These are phyloP conservation scores for Basidiobolus meristosporus DNA, from an alignment of 371 early-diverging fungal species.

Conservation along the genomic window DNA sequence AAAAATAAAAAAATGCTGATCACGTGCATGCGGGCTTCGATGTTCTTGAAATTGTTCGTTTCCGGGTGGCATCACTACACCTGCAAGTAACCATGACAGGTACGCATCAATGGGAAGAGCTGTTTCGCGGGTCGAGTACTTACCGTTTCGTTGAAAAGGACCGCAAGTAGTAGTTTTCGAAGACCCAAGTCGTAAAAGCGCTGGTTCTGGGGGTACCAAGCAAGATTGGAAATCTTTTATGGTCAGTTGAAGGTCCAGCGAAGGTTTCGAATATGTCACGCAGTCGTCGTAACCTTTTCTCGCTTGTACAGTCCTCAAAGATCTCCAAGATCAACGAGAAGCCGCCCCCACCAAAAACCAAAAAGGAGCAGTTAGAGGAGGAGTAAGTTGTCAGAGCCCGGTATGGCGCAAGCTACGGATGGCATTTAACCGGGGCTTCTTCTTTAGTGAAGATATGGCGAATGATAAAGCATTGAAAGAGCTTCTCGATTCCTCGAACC, in stretches of 20 bases:
- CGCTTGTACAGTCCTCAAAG: conserved; percentile 8
- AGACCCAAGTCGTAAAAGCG: conserved; percentile 1
- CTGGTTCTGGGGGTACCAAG: not conserved
- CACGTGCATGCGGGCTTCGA: no score
- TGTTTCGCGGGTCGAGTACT: no score
- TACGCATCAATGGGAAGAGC: no score
- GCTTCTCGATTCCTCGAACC: conserved; percentile 15
- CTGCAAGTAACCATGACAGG: no score
- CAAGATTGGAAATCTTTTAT: conserved; percentile 10
- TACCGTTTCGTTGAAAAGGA: no score
- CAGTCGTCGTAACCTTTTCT: not conserved
- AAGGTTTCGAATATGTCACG: no score
- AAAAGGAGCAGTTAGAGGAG: conserved; percentile 13
- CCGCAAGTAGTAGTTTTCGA: conserved; percentile 8
- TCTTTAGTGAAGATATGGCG: conserved; percentile 8
- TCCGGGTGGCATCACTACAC: no score
- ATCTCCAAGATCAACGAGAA: conserved; percentile 6
- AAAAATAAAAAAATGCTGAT: no score
- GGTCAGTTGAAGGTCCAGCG: not conserved
- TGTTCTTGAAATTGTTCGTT: no score
- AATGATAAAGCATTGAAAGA: conserved; percentile 21
- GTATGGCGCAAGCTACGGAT: not conserved
- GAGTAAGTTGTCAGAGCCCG: conserved; percentile 3
- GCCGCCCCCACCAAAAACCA: conserved; percentile 1
- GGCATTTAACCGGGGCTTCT: not conserved